Conservation (phyloP, 2,329 filamentous ascomycete genomes). For the Thielaviopsis euricoi region DNA sequence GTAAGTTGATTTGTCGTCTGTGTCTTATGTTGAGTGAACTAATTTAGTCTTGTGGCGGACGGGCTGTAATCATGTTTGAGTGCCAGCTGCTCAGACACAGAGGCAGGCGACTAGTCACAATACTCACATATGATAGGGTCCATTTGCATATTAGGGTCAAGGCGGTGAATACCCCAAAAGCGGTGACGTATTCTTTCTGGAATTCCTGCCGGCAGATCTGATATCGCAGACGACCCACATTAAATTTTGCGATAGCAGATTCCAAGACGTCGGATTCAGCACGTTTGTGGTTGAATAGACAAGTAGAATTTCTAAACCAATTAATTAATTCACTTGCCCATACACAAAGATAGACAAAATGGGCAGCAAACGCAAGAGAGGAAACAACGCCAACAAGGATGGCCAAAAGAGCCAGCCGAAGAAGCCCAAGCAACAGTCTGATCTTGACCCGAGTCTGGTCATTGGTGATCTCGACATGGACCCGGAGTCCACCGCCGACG, state of each 20-base stretch:
- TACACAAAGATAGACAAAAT: conserved; percentile 1
- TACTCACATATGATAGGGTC: background rate
- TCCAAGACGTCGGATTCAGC: background rate
- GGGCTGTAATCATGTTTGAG: too few relatives aligned
- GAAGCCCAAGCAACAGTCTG: conserved; percentile 1
- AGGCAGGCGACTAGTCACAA: too few relatives aligned
- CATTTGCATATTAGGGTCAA: too few relatives aligned
- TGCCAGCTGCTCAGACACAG: too few relatives aligned
- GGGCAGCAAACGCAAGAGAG: conserved; percentile 11
- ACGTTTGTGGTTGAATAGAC: background rate
- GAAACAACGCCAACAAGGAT: conserved; percentile 1
- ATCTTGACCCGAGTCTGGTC: background rate
- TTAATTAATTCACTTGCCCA: background rate
- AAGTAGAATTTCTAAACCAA: background rate
- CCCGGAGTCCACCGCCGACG: background rate
- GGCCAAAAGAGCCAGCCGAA: conserved; percentile 1
- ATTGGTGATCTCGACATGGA: conserved; percentile 1
- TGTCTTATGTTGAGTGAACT: too few relatives aligned
- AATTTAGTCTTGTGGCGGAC: too few relatives aligned
- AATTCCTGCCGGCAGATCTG: background rate
- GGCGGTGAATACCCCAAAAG: background rate
- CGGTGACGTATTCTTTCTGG: background rate
- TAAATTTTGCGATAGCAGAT: conserved; percentile 7
- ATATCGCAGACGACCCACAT: conserved; percentile 2
- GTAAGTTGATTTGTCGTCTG: too few relatives aligned